Evolutionary conservation across 805 yeast genomes (phyloP).

Genomic region (Ogataea trehalophila): DNA sequence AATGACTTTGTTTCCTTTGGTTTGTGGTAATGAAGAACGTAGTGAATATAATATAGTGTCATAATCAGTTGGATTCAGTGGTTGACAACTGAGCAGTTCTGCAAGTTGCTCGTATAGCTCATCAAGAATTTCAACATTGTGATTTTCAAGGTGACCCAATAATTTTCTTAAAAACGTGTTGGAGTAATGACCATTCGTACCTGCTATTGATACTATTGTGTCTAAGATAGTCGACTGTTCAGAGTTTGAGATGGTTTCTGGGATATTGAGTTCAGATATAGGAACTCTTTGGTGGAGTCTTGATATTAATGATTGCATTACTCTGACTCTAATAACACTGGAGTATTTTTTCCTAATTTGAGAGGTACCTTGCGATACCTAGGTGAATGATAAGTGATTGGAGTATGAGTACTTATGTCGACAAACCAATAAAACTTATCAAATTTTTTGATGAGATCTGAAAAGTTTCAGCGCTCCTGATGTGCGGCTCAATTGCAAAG

Average conservation of each 20-base stretch:
- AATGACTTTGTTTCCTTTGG: not conserved
- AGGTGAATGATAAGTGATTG: no score
- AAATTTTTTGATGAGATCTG: no score
- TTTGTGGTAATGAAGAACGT: conserved; percentile 3
- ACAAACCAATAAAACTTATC: no score
- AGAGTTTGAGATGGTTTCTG: not conserved
- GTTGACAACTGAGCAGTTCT: conserved; percentile 31
- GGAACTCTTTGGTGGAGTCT: conserved; percentile 30
- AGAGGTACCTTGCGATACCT: not conserved
- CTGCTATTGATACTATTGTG: conserved; percentile 20
- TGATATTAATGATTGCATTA: conserved; percentile 21
- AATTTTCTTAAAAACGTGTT: conserved; percentile 41
- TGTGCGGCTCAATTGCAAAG: no score
- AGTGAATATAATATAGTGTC: conserved; percentile 37
- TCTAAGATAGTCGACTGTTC: conserved; percentile 22
- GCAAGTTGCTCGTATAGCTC: conserved; percentile 40
- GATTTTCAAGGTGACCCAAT: conserved; percentile 31
- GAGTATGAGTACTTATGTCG: no score
- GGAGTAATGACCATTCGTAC: conserved; percentile 47
- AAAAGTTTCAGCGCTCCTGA: no score
- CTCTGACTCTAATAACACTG: not conserved
- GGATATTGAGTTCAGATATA: conserved; percentile 9
- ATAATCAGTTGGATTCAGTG: conserved; percentile 32
- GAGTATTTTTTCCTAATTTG: not conserved
- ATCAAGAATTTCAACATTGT: conserved; percentile 28